Evolutionary conservation across 31 red algal genomes (phyloP).

Genomic region (Porphyra umbilicalis): DNA sequence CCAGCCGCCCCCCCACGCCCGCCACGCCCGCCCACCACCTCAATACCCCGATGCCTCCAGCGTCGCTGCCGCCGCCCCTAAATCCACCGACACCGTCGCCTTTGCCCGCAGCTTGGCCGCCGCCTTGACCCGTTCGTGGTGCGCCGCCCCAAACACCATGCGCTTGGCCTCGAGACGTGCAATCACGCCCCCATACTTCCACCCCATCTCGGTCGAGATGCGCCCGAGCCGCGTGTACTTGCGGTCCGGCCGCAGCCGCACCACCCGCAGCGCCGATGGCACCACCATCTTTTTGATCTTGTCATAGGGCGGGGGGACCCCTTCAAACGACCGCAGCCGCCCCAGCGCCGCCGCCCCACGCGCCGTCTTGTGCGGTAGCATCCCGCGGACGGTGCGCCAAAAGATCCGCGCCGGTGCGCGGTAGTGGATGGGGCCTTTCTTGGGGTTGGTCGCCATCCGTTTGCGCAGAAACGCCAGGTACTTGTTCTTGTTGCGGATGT

Average conservation of each 20-base stretch:
- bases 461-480: constrained; percentile 81
- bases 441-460: constrained; percentile 90
- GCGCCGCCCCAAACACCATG: constrained; percentile 49
- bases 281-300: constrained; percentile 93
- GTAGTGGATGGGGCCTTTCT: constrained; percentile 81
- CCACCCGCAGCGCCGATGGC: constrained; percentile 71
- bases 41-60: constrained; percentile 66
- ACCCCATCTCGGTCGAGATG: constrained; percentile 82
- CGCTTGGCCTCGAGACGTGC: constrained; percentile 82
- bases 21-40: too few species aligned
- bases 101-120: constrained; percentile 37
- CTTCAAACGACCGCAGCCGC: constrained; percentile 78
- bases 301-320: constrained; percentile 80
- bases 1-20: too few species aligned
- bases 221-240: constrained; percentile 84
- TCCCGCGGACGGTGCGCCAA: constrained; percentile 82
- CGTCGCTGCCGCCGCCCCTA: constrained; percentile 17
- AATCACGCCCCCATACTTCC: constrained; percentile 84
- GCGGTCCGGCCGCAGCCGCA: constrained; percentile 69
- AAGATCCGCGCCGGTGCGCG: constrained; percentile 86
- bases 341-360: constrained; percentile 75
- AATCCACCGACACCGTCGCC: constrained; percentile 46
- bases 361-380: constrained; percentile 84
- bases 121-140: constrained; percentile 77
- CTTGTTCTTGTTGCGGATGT: constrained; percentile 80